These are phyloP conservation scores for Mrakiaceae sp. DNA, from an alignment of 1,284 basidiomycete species.

Conservation along the genomic window DNA sequence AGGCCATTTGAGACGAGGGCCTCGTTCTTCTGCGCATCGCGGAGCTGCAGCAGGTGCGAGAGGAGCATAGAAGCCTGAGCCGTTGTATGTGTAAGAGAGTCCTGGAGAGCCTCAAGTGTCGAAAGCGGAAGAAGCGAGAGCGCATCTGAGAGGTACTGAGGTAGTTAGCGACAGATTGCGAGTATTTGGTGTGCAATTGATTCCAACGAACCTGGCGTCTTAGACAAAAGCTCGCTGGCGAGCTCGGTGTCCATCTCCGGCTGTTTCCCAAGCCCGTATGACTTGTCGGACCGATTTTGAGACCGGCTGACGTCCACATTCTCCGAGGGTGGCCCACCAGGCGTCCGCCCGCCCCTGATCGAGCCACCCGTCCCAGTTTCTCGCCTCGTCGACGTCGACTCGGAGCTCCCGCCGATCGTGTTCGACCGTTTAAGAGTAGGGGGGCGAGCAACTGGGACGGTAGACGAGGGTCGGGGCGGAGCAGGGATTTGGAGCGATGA, in stretches of 20 bases:
- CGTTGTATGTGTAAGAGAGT: slow-evolving; percentile 55
- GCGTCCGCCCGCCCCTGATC: background rate
- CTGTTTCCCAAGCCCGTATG: slow-evolving; percentile 54
- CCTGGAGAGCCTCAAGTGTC: slow-evolving; percentile 52
- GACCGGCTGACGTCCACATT: slow-evolving; percentile 11
- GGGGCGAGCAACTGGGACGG: background rate
- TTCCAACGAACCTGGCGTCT: slow-evolving; percentile 43
- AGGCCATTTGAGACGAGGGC: slow-evolving; percentile 38
- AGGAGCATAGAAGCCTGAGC: slow-evolving; percentile 59
- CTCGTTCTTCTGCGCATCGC: slow-evolving; percentile 75
- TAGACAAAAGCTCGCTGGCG: slow-evolving; percentile 57
- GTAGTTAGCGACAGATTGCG: slow-evolving; percentile 1
- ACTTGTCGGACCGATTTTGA: slow-evolving; percentile 14
- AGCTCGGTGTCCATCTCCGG: slow-evolving; percentile 56
- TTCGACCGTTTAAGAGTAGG: slow-evolving; percentile 7
- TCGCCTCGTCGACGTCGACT: background rate
- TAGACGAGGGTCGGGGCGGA: background rate
- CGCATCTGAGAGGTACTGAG: slow-evolving; percentile 43
- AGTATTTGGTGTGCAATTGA: background rate
- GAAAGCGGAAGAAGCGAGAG: slow-evolving; percentile 56
- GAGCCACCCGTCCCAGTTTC: slow-evolving; percentile 18
- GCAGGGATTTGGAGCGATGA: slow-evolving; percentile 24
- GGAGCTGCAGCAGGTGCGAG: slow-evolving; percentile 66
- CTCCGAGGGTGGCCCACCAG: background rate
- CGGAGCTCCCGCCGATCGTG: slow-evolving; percentile 6